A percentile compares a stretch with the other conserved stretches of the same genome.
These are phyloP conservation scores for Coelastrella sp. DNA, from an alignment of 139 green algal species.

Conservation along the genomic window DNA sequence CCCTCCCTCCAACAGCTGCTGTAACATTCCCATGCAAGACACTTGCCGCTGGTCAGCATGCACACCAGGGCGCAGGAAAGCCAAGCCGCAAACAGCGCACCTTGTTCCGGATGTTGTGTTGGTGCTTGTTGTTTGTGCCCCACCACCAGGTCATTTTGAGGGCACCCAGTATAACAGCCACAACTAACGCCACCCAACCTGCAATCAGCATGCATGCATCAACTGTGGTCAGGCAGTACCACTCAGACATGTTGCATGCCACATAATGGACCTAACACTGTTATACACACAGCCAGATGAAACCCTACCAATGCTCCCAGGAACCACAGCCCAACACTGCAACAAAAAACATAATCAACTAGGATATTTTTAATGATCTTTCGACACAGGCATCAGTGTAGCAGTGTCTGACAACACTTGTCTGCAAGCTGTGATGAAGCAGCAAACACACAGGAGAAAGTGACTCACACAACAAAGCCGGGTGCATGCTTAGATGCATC, in stretches of 20 bases:
- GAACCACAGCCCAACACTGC: background rate
- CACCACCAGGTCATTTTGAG: slow-evolving; percentile 42
- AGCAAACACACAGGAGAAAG: too few relatives aligned
- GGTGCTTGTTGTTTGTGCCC: slow-evolving; percentile 27
- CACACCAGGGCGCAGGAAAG: too few relatives aligned
- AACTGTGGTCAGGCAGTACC: background rate
- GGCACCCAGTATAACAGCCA: background rate
- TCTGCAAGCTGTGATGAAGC: too few relatives aligned
- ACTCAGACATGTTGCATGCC: background rate
- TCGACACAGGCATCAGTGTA: too few relatives aligned
- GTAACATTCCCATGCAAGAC: too few relatives aligned
- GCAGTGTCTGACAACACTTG: too few relatives aligned
- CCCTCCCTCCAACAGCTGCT: too few relatives aligned
- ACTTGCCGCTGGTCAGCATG: too few relatives aligned
- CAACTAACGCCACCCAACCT: slow-evolving; percentile 32
- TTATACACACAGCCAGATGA: too few relatives aligned
- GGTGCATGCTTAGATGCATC: too few relatives aligned
- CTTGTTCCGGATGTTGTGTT: background rate
- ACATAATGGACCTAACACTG: background rate
- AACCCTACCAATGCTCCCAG: too few relatives aligned
- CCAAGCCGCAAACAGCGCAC: background rate
- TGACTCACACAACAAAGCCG: background rate
- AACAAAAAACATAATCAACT: background rate
- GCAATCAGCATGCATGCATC: background rate
- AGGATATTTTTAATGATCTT: too few relatives aligned